Conservation (phyloP, 2,329 filamentous ascomycete genomes). For the Cercospora berteroae region DNA sequence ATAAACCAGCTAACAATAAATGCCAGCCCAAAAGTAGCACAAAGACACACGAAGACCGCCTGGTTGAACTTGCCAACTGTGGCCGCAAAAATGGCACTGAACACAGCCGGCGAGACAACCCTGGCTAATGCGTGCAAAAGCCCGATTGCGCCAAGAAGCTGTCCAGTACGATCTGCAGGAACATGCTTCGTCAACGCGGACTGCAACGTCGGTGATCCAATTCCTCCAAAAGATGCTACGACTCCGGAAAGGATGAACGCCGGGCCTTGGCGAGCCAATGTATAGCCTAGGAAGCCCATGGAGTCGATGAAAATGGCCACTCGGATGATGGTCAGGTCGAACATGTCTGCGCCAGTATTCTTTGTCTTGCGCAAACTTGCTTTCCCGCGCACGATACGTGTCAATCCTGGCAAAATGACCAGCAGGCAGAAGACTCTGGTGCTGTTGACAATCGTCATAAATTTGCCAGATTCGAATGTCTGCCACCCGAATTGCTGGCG, state of each 20-base stretch:
- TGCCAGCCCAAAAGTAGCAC: conserved; percentile 63
- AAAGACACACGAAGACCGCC: conserved; percentile 76
- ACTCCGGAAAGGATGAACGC: conserved; percentile 72
- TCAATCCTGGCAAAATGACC: conserved; percentile 70
- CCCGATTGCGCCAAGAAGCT: conserved; percentile 84
- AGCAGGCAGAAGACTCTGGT: conserved; percentile 74
- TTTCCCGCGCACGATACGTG: conserved; percentile 68
- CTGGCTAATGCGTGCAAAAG: conserved; percentile 79
- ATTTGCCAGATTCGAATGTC: conserved; percentile 74
- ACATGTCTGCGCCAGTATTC: conserved; percentile 68
- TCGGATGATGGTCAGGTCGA: conserved; percentile 77
- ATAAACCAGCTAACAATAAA: conserved; percentile 69
- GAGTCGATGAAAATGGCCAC: conserved; percentile 73
- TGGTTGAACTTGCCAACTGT: conserved; percentile 78
- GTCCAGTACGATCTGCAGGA: conserved; percentile 74
- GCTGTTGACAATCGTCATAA: conserved; percentile 75
- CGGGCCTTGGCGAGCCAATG: conserved; percentile 59
- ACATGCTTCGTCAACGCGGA: conserved; percentile 88
- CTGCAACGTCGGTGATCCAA: conserved; percentile 81
- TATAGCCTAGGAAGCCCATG: conserved; percentile 72
- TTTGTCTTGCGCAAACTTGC: conserved; percentile 44
- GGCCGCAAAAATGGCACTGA: conserved; percentile 79
- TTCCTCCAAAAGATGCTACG: conserved; percentile 73
- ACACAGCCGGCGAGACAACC: conserved; percentile 74
- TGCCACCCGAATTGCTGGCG: conserved; percentile 79